Evolutionary conservation across 2,329 filamentous ascomycete genomes (phyloP).

Genomic region (Nothopassalora personata): DNA sequence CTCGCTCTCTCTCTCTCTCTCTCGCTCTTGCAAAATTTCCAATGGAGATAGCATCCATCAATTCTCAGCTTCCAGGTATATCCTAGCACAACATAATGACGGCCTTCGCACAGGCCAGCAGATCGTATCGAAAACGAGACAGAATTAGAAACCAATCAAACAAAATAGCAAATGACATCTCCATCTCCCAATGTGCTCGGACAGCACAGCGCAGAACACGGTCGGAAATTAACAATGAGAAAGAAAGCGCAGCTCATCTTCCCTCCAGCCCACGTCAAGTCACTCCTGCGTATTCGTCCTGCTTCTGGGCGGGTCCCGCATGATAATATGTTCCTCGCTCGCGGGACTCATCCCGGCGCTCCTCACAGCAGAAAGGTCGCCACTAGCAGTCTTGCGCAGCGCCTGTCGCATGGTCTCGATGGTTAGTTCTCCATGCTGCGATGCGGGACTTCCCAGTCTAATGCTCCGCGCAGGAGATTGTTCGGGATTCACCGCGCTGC

Average conservation of each 20-base stretch:
- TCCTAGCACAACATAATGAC: background rate
- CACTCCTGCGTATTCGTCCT: constrained; percentile 23
- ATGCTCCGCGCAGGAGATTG: constrained; percentile 18
- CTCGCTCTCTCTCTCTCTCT: background rate
- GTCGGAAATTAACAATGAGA: background rate
- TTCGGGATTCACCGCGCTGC: constrained; percentile 9
- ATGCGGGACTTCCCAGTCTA: constrained; percentile 12
- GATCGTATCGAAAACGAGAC: background rate
- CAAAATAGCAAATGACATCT: background rate
- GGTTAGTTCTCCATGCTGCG: constrained; percentile 63
- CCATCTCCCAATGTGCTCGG: background rate
- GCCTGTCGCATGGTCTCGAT: constrained; percentile 94
- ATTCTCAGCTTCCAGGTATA: background rate
- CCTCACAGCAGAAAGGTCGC: constrained; percentile 56
- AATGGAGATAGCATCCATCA: background rate
- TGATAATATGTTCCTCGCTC: constrained; percentile 18
- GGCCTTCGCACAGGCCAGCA: background rate
- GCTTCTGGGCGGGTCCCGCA: constrained; percentile 18
- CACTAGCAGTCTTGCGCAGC: constrained; percentile 75
- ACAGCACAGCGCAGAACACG: background rate
- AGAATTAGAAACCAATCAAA: background rate
- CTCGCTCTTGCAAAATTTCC: background rate
- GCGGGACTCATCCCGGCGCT: constrained; percentile 29
- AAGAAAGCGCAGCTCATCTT: background rate
- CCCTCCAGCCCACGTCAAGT: background rate